Evolutionary conservation across 1,284 basidiomycete genomes (phyloP), one percentile per base, ranked within the genome.

Genomic region (Omphalotus olearius): DNA sequence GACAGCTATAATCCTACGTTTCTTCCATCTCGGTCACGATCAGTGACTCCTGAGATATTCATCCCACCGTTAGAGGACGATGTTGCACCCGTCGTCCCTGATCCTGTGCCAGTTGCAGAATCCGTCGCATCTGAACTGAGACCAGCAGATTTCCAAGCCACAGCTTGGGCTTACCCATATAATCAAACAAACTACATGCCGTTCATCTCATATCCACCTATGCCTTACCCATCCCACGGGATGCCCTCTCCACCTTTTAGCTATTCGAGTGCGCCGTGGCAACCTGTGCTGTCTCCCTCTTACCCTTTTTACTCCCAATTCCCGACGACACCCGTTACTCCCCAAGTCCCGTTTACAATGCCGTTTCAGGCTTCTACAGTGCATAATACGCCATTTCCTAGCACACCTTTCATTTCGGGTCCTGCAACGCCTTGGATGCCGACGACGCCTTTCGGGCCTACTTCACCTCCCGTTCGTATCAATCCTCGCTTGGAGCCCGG

Each of bases 321-420:
- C 33, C 50, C 18, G 16, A 39, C 39, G 16, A 45, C 30, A 33
- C 25, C 42, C 16, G 40, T 33, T 30, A 16, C 23, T 20, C 42
- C 40, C 18, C 43, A 45, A 30, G 9, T n/a, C 4, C 42, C n/a
- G 4, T 30, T 16, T 30, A 10, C 20, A 45, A 26, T 30, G 10
- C 51, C 51, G 7, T 52, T 52, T 11, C 36, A 42, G 26, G 11
- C 42, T 4, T 52, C 51, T 23, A 52, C 45, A 6, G 35, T 18
- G 30, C 51, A 52, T 41, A 52, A 52, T 13, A 52, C 45, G 26
- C 51, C 51, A 11, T 47, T 52, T 17, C 51, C 40, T 20, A 14
- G 6, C 16, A 52, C 51, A 13, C 51, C 51, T 7, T 42, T 42
- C 18, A 16, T 50, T 6, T 33, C 33, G 2, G 51, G 45, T 11